These are phyloP conservation scores for Myrica gale DNA, from an alignment of 306 rosid genomes.

Conservation along the genomic window DNA sequence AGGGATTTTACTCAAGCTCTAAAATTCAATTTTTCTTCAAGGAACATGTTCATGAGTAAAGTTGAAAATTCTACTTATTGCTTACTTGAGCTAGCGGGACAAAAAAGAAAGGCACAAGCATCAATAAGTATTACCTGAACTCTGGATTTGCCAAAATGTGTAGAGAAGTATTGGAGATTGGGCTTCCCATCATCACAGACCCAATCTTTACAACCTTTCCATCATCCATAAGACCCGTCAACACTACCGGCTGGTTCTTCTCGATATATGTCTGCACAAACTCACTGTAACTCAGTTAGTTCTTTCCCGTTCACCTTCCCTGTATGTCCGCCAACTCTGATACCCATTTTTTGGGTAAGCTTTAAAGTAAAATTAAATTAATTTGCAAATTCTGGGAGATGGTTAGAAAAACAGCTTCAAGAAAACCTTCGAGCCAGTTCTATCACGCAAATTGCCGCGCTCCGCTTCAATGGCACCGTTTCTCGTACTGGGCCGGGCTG, in stretches of 20 bases:
- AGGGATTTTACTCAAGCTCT: no score
- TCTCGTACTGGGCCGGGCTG: no score
- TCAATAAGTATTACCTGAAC: slow-evolving; percentile 59
- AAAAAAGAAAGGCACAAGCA: background rate
- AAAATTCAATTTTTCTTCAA: no score
- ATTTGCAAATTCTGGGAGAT: background rate
- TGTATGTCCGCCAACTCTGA: slow-evolving; percentile 50
- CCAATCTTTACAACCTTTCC: slow-evolving; percentile 85
- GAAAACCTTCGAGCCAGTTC: background rate
- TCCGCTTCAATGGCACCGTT: no score
- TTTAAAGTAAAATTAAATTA: background rate
- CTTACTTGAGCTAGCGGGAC: background rate
- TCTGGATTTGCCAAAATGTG: slow-evolving; percentile 63
- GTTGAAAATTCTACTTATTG: background rate
- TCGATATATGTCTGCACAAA: slow-evolving; percentile 64
- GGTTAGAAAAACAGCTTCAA: background rate
- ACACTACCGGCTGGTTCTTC: slow-evolving; percentile 71
- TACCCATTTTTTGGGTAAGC: slow-evolving; percentile 35
- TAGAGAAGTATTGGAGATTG: slow-evolving; percentile 59
- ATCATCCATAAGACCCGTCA: slow-evolving; percentile 72
- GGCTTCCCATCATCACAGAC: slow-evolving; percentile 51
- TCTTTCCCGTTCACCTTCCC: slow-evolving; percentile 77
- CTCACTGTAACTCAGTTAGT: slow-evolving; percentile 55
- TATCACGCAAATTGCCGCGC: background rate
- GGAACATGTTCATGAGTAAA: background rate